Conservation (phyloP, 768 basidiomycete species). For the Boletus pseudopeckii region DNA sequence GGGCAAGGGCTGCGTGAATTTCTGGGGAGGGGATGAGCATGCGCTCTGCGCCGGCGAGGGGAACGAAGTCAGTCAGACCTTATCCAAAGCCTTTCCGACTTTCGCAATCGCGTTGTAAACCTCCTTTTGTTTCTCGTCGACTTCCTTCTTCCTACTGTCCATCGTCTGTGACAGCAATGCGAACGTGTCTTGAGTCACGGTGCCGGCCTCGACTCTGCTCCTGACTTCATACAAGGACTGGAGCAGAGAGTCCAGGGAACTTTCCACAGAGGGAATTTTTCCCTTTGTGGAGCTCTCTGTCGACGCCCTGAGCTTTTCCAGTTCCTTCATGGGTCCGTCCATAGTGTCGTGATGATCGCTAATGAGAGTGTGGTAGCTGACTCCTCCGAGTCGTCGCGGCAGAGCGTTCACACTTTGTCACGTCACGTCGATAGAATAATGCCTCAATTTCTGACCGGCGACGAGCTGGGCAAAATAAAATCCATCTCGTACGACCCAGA, state of each 20-base stretch:
- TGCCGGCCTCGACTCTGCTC: slow-evolving; percentile 47
- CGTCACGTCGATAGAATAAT: slow-evolving; percentile 35
- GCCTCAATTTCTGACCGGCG: slow-evolving; percentile 71
- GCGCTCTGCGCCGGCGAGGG: neutral
- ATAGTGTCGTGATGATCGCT: slow-evolving; percentile 37
- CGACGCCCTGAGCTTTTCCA: slow-evolving; percentile 70
- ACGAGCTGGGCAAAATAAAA: slow-evolving; percentile 78
- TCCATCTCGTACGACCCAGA: slow-evolving; percentile 43
- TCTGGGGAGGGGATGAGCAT: slow-evolving; percentile 37
- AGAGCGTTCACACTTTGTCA: slow-evolving; percentile 20
- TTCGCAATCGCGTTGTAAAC: slow-evolving; percentile 72
- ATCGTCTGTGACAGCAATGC: slow-evolving; percentile 52
- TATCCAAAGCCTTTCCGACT: slow-evolving; percentile 86
- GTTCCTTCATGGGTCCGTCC: slow-evolving; percentile 76
- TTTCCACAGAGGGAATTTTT: slow-evolving; percentile 51
- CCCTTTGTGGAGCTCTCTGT: slow-evolving; percentile 46
- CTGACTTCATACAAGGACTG: slow-evolving; percentile 54
- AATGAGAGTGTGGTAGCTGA: no score
- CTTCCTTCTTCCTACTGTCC: slow-evolving; percentile 74
- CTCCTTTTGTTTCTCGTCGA: slow-evolving; percentile 88
- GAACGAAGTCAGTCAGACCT: slow-evolving; percentile 50
- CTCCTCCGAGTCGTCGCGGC: no score
- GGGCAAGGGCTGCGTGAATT: slow-evolving; percentile 59
- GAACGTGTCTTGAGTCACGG: slow-evolving; percentile 47
- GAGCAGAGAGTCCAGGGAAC: slow-evolving; percentile 65